Evolutionary conservation across 2,329 filamentous ascomycete species (phyloP), one percentile per base, ranked within the genome.

Genomic region (Hypoxylon rubiginosum): DNA sequence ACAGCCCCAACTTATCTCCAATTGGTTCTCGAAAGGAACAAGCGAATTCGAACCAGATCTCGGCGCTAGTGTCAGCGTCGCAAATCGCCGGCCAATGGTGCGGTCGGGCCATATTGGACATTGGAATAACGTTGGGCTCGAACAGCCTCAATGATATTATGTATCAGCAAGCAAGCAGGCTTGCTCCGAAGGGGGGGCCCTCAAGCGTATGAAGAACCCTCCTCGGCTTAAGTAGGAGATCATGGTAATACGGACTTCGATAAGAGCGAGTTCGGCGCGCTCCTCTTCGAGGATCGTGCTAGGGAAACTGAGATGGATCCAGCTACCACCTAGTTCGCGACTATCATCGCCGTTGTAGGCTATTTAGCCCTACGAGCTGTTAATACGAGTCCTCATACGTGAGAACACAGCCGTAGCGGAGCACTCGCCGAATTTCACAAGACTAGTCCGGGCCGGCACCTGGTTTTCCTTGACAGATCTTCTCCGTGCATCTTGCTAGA

Each of bases 361-460:
- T 21, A n/a, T 49, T 39, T 59, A 67, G 60, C 49, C 34, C 48
- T 61, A 57, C 56, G 34, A 63, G 21, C 30, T 60, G 34, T 46
- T 28, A 61, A 52, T 51, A 61, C 43, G 52, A 62, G 48, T 46
- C 28, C 58, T 56, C 32, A 24, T 39, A 53, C 53, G 52, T 28
- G 41, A 6, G 15, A 46, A 26, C 5, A 19, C 48, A 53, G 21
- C 56, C 43, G 43, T 46, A 68, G 56, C 57, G 30, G 50, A 62
- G 34, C 11, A 9, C 26, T 65, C 34, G 32, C 54, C 56, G 55
- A 66, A 21, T 46, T 58, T 28, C 46, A 34, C n/a, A 28, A 57
- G 39, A 36, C 54, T 61, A 66, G 43, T 62, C 28, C 34, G 32
- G 17, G 39, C 57, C 58, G 60, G 57, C 39, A 61, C 48, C 39